Percentiles rank a stretch among this genome's conserved stretches.
phyloP scores from a whole-genome alignment of 225 moss, liverwort and hornwort species.

The Neckera pumila region DNA sequence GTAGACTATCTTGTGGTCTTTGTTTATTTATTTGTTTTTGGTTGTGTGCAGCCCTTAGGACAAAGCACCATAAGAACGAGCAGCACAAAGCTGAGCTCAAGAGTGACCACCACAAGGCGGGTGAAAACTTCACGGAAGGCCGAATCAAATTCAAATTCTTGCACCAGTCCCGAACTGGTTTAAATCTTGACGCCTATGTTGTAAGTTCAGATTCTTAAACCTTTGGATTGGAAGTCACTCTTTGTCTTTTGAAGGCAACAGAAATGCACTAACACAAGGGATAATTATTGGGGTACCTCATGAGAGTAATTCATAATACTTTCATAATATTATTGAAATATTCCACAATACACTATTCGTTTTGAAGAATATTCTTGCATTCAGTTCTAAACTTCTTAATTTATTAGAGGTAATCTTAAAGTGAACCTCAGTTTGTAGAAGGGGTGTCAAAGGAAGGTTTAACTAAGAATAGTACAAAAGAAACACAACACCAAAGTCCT shows the following conservation, averaged over 20 bases:
- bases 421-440: no score
- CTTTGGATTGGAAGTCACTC: background rate
- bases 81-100: background rate
- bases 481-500: no score
- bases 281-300: background rate
- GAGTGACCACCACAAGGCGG: background rate
- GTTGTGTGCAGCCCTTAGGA: constrained; percentile 7
- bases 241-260: background rate
- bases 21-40: background rate
- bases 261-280: background rate
- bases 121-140: background rate
- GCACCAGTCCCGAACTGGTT: constrained; percentile 31
- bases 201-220: background rate
- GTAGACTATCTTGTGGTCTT: background rate
- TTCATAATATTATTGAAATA: background rate
- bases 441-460: no score
- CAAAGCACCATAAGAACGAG: constrained; percentile 3
- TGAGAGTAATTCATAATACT: background rate
- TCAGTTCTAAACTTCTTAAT: background rate
- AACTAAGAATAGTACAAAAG: no score
- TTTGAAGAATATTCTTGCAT: background rate
- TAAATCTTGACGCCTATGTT: constrained; percentile 37
- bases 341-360: no score
- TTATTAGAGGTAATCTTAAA: background rate
- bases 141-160: constrained; percentile 29